Base-by-base conservation (phyloP, 2,329 filamentous ascomycete genomes). In the Paracoccidioides lutzii region DNA sequence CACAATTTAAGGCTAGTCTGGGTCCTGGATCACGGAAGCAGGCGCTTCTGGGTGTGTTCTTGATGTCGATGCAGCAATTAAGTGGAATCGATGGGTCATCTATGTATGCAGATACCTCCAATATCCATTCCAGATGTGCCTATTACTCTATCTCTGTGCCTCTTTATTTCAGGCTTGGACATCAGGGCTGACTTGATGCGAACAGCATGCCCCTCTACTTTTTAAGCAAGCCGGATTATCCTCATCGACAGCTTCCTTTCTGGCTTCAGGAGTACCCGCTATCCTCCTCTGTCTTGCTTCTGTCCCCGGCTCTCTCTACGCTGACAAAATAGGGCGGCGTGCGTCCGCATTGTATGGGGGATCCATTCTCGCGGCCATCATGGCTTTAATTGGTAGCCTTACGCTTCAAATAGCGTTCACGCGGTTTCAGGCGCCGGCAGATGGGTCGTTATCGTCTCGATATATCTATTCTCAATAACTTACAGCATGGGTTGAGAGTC, bases 1-100 rank as follows among this genome's bases (percentile, higher is more conserved):
- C 46, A 28, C 15, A 37, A 37, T 28, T 5, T 50, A 38, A 50
- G 15, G 46, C 15, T 35, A 30, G 35, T 50, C 32, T 50, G 4
- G 35, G 46, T 5, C 68, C 70, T 48, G 72, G 73, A 9, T 76
- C 76, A 12, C 71, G 77, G 22, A 68, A 68, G 4, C 71, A 75
- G 2, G 81, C 78, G 0, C 65, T 73, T 0, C 66, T 83, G 15
- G 80, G 75, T 0, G 70, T 80, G 0, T 83, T 83, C 58, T 65
- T 82, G 53, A 75, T 84, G 64, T 76, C 72, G 1, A 80, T 82
- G 73, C 74, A 80, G 37, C 82, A 85, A 60, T 67, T 84, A 0
- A 78, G 73, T 33, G 81, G 82, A 0, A 84, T 84, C 52, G 82
- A 85, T 59, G 81, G 78, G 75, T 84, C 4, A 71, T 82, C 30